Percentiles rank a stretch among this genome's conserved stretches.
These are phyloP conservation scores for Ormosia emarginata DNA, from an alignment of 306 rosid species.

Conservation along the genomic window DNA sequence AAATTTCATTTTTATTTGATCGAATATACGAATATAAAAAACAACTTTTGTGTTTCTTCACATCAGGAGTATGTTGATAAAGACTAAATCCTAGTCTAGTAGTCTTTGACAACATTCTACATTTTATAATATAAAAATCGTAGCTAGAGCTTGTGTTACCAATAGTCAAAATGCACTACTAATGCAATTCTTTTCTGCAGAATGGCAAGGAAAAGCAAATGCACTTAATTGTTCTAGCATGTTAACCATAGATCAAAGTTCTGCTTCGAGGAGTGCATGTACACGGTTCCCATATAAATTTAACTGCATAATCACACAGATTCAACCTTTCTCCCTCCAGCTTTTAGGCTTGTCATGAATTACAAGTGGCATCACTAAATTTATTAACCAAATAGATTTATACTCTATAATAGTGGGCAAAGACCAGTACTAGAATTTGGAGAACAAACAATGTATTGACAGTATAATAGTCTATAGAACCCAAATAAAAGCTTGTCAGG, in stretches of 20 bases:
- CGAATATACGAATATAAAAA: not conserved
- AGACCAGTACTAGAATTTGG: not conserved
- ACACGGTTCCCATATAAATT: not conserved
- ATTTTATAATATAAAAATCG: not conserved
- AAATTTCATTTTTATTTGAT: not conserved
- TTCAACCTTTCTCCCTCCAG: not conserved
- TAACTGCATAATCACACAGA: not conserved
- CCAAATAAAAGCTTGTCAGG: not conserved
- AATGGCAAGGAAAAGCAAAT: not conserved
- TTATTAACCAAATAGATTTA: not conserved
- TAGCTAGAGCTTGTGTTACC: not conserved
- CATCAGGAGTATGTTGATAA: not conserved
- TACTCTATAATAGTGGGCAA: not conserved
- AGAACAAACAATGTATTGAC: not conserved
- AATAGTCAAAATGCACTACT: not conserved
- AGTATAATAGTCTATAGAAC: not conserved
- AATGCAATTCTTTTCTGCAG: not conserved
- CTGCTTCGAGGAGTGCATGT: not conserved
- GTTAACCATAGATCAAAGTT: not conserved
- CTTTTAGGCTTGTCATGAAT: not conserved
- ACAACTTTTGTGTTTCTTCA: not conserved
- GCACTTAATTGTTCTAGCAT: not conserved
- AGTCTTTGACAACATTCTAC: not conserved
- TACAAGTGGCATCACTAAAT: not conserved
- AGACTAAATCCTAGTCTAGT: not conserved